phyloP scores from a whole-genome alignment of 2,329 filamentous ascomycete genomes.

The Pseudocercospora pini-densiflorae region DNA sequence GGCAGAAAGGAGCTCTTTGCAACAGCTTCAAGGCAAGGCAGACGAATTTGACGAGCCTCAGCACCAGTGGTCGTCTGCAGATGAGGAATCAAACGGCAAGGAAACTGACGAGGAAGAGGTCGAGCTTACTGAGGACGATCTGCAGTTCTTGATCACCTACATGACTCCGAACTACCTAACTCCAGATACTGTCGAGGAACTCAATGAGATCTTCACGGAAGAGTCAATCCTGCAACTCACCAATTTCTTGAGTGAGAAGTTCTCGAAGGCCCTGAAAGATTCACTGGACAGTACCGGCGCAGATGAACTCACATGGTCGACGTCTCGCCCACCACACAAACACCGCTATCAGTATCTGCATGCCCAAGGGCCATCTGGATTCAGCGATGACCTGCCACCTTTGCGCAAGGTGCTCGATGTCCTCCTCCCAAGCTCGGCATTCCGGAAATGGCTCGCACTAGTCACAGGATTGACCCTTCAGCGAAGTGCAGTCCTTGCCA shows the following conservation, averaged over 20 bases:
- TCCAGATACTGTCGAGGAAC: slow-evolving; percentile 84
- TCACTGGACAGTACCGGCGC: slow-evolving; percentile 72
- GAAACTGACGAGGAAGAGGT: slow-evolving; percentile 65
- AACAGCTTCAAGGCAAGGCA: slow-evolving; percentile 89
- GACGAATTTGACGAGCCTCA: slow-evolving; percentile 87
- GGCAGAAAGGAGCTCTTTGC: slow-evolving; percentile 85
- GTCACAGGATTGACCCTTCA: slow-evolving; percentile 77
- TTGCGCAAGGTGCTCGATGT: slow-evolving; percentile 78
- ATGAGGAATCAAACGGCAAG: slow-evolving; percentile 47
- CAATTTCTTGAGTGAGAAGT: slow-evolving; percentile 77
- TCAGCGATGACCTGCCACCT: slow-evolving; percentile 51
- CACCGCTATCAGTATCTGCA: slow-evolving; percentile 88
- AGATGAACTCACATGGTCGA: slow-evolving; percentile 32
- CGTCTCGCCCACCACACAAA: slow-evolving; percentile 87
- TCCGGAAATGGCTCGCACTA: slow-evolving; percentile 86
- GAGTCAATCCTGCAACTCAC: slow-evolving; percentile 83
- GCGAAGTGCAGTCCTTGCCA: slow-evolving; percentile 76
- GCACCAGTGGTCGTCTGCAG: slow-evolving; percentile 56
- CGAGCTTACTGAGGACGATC: slow-evolving; percentile 74
- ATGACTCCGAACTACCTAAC: slow-evolving; percentile 89
- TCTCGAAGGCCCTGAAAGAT: slow-evolving; percentile 70
- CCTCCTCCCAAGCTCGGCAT: slow-evolving; percentile 81
- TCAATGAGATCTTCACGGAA: slow-evolving; percentile 78
- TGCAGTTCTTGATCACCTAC: slow-evolving; percentile 89
- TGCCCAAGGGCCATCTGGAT: slow-evolving; percentile 31